Percentiles rank a stretch among this genome's conserved stretches.
Conservation (phyloP, 306 rosid genomes). For the Gastrolobium bilobum region DNA sequence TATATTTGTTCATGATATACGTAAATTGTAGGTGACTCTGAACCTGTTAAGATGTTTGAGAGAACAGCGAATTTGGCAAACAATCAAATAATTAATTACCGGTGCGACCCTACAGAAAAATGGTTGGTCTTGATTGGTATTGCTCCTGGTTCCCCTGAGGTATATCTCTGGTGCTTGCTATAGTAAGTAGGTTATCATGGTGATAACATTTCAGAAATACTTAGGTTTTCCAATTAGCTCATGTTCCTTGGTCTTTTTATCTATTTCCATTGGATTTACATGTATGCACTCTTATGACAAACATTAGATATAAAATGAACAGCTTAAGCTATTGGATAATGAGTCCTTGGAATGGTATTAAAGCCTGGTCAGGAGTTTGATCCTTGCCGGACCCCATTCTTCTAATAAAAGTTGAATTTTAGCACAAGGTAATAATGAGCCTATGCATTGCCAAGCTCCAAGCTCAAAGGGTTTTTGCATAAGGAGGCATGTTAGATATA, state of each 20-base stretch:
- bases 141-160: conserved; percentile 99
- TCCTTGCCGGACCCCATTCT: conserved; percentile 1
- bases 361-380: conserved; percentile 9
- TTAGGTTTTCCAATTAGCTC: not conserved
- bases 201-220: conserved; percentile 24
- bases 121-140: conserved; percentile 99
- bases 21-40: conserved; percentile 82
- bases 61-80: conserved; percentile 92
- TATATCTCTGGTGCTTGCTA: conserved; percentile 49
- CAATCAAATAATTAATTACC: conserved; percentile 97
- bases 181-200: conserved; percentile 28
- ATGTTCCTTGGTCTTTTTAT: conserved; percentile 15
- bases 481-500: not conserved
- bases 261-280: conserved; percentile 7
- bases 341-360: conserved; percentile 22
- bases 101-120: conserved; percentile 98
- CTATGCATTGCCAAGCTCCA: not conserved
- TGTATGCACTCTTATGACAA: conserved; percentile 7
- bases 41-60: conserved; percentile 95
- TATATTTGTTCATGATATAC: conserved; percentile 42
- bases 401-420: conserved; percentile 21
- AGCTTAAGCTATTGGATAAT: conserved; percentile 19
- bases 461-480: not conserved
- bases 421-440: conserved; percentile 4
- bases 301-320: conserved; percentile 15